phyloP scores from a whole-genome alignment of 805 yeast genomes.

The Monosporozyma servazzii region DNA sequence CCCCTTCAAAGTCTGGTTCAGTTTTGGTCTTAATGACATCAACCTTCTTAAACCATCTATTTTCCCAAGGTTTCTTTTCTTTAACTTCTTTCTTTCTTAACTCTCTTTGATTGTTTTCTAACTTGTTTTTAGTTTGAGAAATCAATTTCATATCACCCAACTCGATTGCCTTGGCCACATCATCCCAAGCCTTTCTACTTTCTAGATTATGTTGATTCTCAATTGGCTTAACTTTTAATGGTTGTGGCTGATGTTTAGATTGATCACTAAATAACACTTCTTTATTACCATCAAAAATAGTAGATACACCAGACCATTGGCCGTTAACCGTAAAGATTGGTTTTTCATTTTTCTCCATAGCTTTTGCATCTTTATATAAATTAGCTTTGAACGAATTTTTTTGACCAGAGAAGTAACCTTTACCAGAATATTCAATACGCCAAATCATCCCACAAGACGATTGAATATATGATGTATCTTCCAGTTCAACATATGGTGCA shows the following conservation, averaged over 20 bases:
- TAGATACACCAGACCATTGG: conserved; percentile 82
- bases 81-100: conserved; percentile 64
- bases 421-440: conserved; percentile 72
- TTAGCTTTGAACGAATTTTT: conserved; percentile 87
- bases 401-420: conserved; percentile 95
- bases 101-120: conserved; percentile 82
- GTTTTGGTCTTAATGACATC: conserved; percentile 29
- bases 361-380: conserved; percentile 45
- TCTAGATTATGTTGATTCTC: conserved; percentile 75
- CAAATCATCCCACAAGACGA: conserved; percentile 70
- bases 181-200: conserved; percentile 79
- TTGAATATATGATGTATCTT: conserved; percentile 76
- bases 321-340: conserved; percentile 77
- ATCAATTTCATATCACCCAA: conserved; percentile 68
- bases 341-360: conserved; percentile 45
- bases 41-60: conserved; percentile 66
- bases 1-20: not conserved
- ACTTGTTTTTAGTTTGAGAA: conserved; percentile 59
- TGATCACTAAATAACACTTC: conserved; percentile 52
- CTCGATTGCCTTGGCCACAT: conserved; percentile 81
- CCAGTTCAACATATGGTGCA: conserved; percentile 89
- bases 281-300: conserved; percentile 39
- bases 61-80: conserved; percentile 58
- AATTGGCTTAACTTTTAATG: conserved; percentile 67
- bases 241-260: conserved; percentile 40